Evolutionary conservation across 768 basidiomycete genomes (phyloP).

Genomic region (Pleurotus eryngii): DNA sequence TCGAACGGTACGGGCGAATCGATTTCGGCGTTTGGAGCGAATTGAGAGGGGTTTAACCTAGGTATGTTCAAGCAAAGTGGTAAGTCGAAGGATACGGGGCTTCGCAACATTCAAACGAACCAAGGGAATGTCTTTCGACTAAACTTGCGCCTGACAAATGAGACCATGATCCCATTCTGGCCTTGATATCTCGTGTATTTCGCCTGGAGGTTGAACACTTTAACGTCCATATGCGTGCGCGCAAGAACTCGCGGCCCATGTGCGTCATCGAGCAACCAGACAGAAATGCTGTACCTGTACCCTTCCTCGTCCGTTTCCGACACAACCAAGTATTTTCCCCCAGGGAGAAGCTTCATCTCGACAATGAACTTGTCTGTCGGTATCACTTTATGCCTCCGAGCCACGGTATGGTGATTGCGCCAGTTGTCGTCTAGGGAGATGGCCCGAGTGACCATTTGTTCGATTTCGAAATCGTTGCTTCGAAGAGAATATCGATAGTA

Average conservation of each 20-base stretch:
- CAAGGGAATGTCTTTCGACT: slow-evolving; percentile 3
- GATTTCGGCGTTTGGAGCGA: slow-evolving; percentile 31
- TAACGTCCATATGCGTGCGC: slow-evolving; percentile 42
- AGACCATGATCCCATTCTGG: slow-evolving; percentile 51
- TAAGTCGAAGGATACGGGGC: neutral
- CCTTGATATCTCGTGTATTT: slow-evolving; percentile 51
- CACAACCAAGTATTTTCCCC: slow-evolving; percentile 65
- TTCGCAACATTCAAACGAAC: neutral
- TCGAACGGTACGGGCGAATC: slow-evolving; percentile 40
- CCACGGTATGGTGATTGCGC: slow-evolving; percentile 37
- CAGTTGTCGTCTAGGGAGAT: slow-evolving; percentile 61
- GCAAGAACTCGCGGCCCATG: slow-evolving; percentile 43
- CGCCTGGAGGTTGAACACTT: slow-evolving; percentile 57
- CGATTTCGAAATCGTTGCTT: slow-evolving; percentile 41
- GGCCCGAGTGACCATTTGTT: slow-evolving; percentile 59
- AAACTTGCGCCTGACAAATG: slow-evolving; percentile 42
- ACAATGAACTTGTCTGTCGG: slow-evolving; percentile 35
- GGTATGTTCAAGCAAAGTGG: neutral
- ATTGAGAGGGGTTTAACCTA: slow-evolving; percentile 37
- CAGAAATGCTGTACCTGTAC: slow-evolving; percentile 44
- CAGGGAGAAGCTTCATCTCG: slow-evolving; percentile 59
- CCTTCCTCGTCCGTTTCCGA: slow-evolving; percentile 46
- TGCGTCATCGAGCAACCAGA: slow-evolving; percentile 58
- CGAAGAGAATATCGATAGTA: slow-evolving; percentile 42
- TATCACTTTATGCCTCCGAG: slow-evolving; percentile 23